Base-by-base conservation (phyloP, 2,329 filamentous ascomycete genomes). In the Botrytis hyacinthi region DNA sequence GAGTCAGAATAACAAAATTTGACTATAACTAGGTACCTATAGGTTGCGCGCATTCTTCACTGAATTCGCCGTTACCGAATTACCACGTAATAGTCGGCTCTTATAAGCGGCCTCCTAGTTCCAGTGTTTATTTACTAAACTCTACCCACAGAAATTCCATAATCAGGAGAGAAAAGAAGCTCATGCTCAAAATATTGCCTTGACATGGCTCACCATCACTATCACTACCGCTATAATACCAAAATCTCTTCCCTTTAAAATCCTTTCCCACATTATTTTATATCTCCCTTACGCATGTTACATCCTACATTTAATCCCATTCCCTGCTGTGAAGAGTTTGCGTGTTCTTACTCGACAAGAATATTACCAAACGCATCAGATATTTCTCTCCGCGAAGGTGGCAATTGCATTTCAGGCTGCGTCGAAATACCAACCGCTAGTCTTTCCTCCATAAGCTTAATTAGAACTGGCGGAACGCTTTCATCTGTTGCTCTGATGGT, bases 401-500 rank as follows among this genome's bases (percentile, higher is more conserved):
- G 70, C 40, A 78, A 74, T 32, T 76, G 61, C 3, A 70, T 67
- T 63, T 80, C 77, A 35, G 76, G 76, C 26, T 63, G 62, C 18
- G 76, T 79, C 12, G 77, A 79, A 22, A 78, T 63, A 42, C 90
- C 90, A 12, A 82, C 81, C 12, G 91, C 87, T 66, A 98, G 86
- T 75, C 92, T 89, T 76, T 95, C 93, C 80, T 97, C 92, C 94
- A 99, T 97, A 73, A 93, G 84, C 82, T 93, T 95, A 79, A 96
- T 85, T 73, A 99, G 82, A 32, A 95, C 87, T 2, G 89, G 87
- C 12, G 96, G 94, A 0, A 99, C 93, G 46, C 87, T 89, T 80
- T 98, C 96, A 80, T 98, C 95, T 1, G 96, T 99, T 9, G 95
- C 96, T 76, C 96, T 89, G 78, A 99, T 92, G 0, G 96, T 99